These are phyloP conservation scores for Fusarium staphyleae DNA, from an alignment of 2,329 filamentous ascomycete genomes.

Conservation along the genomic window DNA sequence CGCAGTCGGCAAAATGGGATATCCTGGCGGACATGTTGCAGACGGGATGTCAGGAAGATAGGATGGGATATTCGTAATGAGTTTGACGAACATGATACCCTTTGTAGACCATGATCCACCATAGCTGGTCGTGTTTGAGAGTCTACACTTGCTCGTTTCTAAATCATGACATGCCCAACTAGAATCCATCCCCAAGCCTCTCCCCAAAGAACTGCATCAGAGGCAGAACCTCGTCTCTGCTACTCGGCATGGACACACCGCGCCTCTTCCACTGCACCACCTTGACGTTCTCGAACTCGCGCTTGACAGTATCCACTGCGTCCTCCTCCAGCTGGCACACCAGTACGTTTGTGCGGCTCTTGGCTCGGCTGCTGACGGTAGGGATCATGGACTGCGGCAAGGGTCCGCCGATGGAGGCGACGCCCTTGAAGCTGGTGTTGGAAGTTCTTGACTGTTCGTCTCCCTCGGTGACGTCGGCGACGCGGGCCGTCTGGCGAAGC, in stretches of 20 bases:
- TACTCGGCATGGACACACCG: conserved; percentile 83
- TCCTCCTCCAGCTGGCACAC: conserved; percentile 67
- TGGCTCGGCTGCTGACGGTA: conserved; percentile 54
- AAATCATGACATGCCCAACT: background rate
- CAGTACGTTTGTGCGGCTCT: conserved; percentile 69
- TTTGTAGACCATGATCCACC: conserved; percentile 2
- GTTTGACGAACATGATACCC: conserved; percentile 39
- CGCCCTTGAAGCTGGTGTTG: conserved; percentile 56
- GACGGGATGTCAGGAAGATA: conserved; percentile 46
- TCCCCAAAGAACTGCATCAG: conserved; percentile 85
- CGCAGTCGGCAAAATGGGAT: conserved; percentile 72
- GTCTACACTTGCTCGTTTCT: background rate
- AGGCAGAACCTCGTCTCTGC: conserved; percentile 84
- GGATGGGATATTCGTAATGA: conserved; percentile 25
- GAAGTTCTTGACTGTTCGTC: conserved; percentile 16
- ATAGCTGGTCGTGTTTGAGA: background rate
- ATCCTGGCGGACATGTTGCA: conserved; percentile 82
- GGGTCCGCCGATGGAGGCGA: conserved; percentile 68
- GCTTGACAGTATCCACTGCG: conserved; percentile 68
- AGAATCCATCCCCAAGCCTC: conserved; percentile 55
- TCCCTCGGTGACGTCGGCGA: conserved; percentile 46
- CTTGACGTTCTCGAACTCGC: conserved; percentile 71
- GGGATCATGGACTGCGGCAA: conserved; percentile 61
- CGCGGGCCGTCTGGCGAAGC: conserved; percentile 46
- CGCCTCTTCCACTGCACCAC: conserved; percentile 72